Base-by-base conservation (phyloP, 2,329 filamentous ascomycete genomes). In the Penicillium sp. region DNA sequence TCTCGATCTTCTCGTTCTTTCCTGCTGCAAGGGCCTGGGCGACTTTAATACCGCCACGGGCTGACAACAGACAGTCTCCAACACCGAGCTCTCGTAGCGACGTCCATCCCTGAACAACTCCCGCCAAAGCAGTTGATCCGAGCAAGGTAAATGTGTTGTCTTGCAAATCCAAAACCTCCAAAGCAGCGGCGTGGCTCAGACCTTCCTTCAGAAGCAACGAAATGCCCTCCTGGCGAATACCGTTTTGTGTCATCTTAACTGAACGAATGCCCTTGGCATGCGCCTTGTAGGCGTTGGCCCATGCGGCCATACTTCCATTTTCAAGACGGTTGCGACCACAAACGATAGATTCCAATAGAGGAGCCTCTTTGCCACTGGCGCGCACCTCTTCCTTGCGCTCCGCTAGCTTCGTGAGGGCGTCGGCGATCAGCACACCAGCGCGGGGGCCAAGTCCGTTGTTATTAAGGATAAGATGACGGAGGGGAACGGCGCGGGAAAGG, bases 181-280 rank as follows among this genome's bases (percentile, higher is more conserved):
- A 81, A 46, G 79, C 77, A 30, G 78, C 80, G 51, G 90, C 84
- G 66, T 90, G 81, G 62, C 81, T 83, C 53, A 99, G 80, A 60
- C 94, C 94, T 53, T 92, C 81, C 59, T 83, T 86, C 62, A 99
- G 78, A 56, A 99, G 79, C 63, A 88, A 83, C 48, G 86, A 86
- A 67, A 97, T 94, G 59, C 94, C 94, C 73, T 97, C 91, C 70
- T 93, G 90, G 45, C 94, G 84, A 65, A 99, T 99, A 52, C 94
- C 94, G 72, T 99, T 97, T 75, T 97, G 94, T 24, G 96, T 91
- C 94, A 99, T 97, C 81, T 93, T 95, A 64, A 99, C 84, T 58
- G 86, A 86, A 75, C 87, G 89, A 61, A 99, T 83, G 57, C 88
- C 87, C 63, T 83, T 85, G 71, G 74, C 77, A 69, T 97, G 91